Percentiles rank a stretch among this genome's conserved stretches.
Evolutionary conservation across 2,329 filamentous ascomycete species (phyloP).

Genomic region (Chaetoscypha palmicola): DNA sequence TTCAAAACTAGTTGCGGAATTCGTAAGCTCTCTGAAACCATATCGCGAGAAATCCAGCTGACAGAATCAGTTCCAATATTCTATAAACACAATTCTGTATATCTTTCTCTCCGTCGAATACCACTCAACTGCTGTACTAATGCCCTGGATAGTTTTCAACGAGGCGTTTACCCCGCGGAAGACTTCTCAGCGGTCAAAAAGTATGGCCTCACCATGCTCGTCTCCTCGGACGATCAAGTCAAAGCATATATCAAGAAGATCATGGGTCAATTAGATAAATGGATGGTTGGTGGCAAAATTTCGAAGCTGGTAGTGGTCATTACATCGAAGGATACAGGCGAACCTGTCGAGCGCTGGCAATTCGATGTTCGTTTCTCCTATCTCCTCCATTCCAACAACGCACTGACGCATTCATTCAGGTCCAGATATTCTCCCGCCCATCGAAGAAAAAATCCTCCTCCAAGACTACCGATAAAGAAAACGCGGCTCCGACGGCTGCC

Average conservation of each 20-base stretch:
- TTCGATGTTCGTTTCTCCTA: constrained; percentile 63
- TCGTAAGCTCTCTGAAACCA: constrained; percentile 50
- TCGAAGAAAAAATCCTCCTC: constrained; percentile 39
- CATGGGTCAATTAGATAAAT: constrained; percentile 94
- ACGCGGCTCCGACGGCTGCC: constrained; percentile 48
- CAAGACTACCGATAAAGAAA: constrained; percentile 60
- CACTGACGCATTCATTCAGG: constrained; percentile 30
- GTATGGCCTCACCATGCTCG: constrained; percentile 81
- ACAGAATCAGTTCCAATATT: constrained; percentile 76
- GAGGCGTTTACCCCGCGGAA: constrained; percentile 80
- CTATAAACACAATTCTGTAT: constrained; percentile 92
- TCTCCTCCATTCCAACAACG: neutral
- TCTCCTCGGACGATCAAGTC: constrained; percentile 94
- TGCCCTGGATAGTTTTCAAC: constrained; percentile 61
- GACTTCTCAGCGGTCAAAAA: constrained; percentile 98
- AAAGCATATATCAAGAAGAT: constrained; percentile 99
- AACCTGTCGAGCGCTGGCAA: constrained; percentile 95
- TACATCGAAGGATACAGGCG: constrained; percentile 92
- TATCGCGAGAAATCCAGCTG: constrained; percentile 6
- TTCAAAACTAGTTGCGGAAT: constrained; percentile 87
- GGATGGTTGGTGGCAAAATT: constrained; percentile 97
- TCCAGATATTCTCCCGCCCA: constrained; percentile 49
- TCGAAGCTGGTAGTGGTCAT: constrained; percentile 95
- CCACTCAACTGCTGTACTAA: neutral
- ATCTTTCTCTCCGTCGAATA: constrained; percentile 22